Evolutionary conservation across 129 eudicot species (phyloP).

Genomic region (Pulicaria dysenterica): DNA sequence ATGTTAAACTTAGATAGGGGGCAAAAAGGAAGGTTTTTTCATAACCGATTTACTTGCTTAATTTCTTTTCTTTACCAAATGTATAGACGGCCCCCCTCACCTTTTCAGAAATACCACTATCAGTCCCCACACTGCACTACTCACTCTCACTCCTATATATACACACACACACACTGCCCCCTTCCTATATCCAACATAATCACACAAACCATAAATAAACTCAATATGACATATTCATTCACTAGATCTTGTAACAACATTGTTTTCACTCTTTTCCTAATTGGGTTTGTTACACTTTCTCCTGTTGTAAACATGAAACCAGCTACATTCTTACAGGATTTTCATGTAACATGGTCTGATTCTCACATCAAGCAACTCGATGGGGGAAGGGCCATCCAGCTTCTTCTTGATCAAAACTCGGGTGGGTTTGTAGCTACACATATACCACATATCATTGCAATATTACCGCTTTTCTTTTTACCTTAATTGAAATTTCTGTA

Average conservation of each 20-base stretch:
- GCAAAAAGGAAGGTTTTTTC: background rate
- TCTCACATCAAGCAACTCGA: constrained; percentile 70
- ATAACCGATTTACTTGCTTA: background rate
- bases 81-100: constrained; percentile 17
- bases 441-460: background rate
- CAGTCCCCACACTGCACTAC: constrained; percentile 25
- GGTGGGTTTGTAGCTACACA: constrained; percentile 55
- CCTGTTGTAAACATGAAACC: constrained; percentile 49
- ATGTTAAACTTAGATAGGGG: constrained; percentile 9
- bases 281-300: constrained; percentile 25
- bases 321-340: constrained; percentile 76
- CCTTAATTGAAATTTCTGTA: background rate
- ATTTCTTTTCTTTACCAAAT: background rate
- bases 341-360: constrained; percentile 74
- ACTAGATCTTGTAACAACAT: constrained; percentile 8
- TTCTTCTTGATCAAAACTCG: constrained; percentile 71
- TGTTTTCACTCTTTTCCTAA: constrained; percentile 27
- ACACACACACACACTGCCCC: constrained; percentile 9
- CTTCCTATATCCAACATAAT: constrained; percentile 27
- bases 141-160: constrained; percentile 12
- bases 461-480: background rate
- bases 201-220: background rate
- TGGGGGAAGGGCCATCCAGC: constrained; percentile 81
- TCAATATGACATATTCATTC: constrained; percentile 27
- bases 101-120: background rate